These are phyloP conservation scores for Fusarium denticulatum DNA, from an alignment of 2,329 filamentous ascomycete species.

Conservation along the genomic window DNA sequence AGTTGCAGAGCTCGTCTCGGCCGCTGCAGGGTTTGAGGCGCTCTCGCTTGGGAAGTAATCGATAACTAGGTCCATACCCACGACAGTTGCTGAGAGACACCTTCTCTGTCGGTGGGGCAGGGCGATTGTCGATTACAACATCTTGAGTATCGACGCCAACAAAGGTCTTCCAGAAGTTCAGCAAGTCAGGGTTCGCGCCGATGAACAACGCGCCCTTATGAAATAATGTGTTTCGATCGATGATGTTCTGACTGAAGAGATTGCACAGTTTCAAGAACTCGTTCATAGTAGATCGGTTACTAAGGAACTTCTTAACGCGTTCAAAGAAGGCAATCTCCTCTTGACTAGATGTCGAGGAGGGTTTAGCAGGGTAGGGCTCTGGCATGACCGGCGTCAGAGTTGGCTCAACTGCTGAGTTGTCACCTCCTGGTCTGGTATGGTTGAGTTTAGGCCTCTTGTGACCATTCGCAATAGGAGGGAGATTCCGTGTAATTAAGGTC, in stretches of 20 bases:
- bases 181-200: slow-evolving; percentile 87
- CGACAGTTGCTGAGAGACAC: slow-evolving; percentile 96
- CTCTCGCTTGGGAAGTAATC: slow-evolving; percentile 89
- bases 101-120: slow-evolving; percentile 78
- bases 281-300: slow-evolving; percentile 90
- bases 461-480: slow-evolving; percentile 49
- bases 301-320: slow-evolving; percentile 93
- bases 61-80: slow-evolving; percentile 94
- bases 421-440: slow-evolving; percentile 70
- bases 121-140: slow-evolving; percentile 80
- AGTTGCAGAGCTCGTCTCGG: slow-evolving; percentile 91
- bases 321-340: slow-evolving; percentile 97
- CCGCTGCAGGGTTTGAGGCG: slow-evolving; percentile 92
- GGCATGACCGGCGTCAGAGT: slow-evolving; percentile 89
- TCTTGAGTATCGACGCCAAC: slow-evolving; percentile 81
- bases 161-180: slow-evolving; percentile 87
- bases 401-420: slow-evolving; percentile 77
- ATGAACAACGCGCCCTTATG: slow-evolving; percentile 88
- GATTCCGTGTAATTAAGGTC: slow-evolving; percentile 49
- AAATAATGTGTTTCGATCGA: slow-evolving; percentile 84
- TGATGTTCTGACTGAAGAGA: slow-evolving; percentile 90
- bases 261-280: slow-evolving; percentile 98
- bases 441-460: slow-evolving; percentile 78
- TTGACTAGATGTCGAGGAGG: slow-evolving; percentile 75
- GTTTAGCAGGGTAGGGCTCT: slow-evolving; percentile 82